Evolutionary conservation across 2,329 filamentous ascomycete species (phyloP), one percentile per base, ranked within the genome.

Genomic region (Aphanoascus verrucosus): DNA sequence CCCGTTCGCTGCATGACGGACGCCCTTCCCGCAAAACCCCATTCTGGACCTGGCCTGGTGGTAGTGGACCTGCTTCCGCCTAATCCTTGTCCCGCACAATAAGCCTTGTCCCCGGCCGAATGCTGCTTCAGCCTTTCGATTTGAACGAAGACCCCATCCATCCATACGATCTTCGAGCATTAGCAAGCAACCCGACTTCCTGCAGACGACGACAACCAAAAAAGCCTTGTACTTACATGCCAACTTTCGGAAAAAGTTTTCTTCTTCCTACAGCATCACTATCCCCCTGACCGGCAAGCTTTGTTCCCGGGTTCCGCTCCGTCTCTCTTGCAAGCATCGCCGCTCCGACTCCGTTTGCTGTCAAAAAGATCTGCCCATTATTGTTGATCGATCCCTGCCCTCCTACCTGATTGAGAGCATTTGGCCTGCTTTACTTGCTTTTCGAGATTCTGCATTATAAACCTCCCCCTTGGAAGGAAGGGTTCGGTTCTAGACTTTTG

Each of bases 31-130:
- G 23, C 23, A 28, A 28, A n/a, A 28, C 23, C 23, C 23, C 23
- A 28, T 28, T 28, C 23, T 28, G 23, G 23, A 28, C 19, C 38
- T 41, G 15, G 14, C 37, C n/a, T n/a, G n/a, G n/a, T n/a, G n/a
- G n/a, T n/a, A n/a, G 47, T 35, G 50, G 37, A 28, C 52, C 52
- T 45, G 46, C 52, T 54, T 49, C 52, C 46, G 46, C 41, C 32
- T n/a, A 50, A 55, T 46, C 53, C 53, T 47, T 50, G 53, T 47
- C 31, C 48, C 48, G 48, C 37, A 15, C 48, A 34, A n/a, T 32
- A 42, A 35, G 37, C 37, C 42, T 50, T 34, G 15, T 19, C 15
- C n/a, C 37, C 37, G 48, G 37, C 48, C 45, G 45, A n/a, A 23
- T 19, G 8, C 1, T 35, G 44, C n/a, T 37, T 23, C 44, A 47